Conservation (phyloP, 2,329 filamentous ascomycete genomes). For the Aquanectria penicillioides region DNA sequence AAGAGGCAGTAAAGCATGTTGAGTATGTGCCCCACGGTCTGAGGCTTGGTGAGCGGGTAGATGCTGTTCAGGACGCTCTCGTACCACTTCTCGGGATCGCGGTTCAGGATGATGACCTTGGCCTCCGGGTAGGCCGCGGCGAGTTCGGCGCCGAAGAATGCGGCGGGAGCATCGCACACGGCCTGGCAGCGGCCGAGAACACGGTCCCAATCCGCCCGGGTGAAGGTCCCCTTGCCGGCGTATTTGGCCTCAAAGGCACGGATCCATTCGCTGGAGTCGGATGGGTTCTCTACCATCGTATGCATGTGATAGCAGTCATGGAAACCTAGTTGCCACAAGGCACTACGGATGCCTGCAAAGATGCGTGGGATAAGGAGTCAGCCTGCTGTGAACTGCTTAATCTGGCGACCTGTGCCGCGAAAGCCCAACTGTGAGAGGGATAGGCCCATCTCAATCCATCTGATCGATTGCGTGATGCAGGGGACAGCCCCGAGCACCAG, state of each 20-base stretch:
- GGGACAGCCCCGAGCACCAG: background rate
- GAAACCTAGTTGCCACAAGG: slow-evolving; percentile 49
- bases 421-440: background rate
- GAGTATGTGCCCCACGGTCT: slow-evolving; percentile 37
- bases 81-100: slow-evolving; percentile 51
- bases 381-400: background rate
- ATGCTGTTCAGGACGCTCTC: slow-evolving; percentile 41
- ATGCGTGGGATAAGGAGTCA: slow-evolving; percentile 20
- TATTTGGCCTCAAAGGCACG: slow-evolving; percentile 47
- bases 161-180: slow-evolving; percentile 65
- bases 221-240: slow-evolving; percentile 42
- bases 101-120: slow-evolving; percentile 52
- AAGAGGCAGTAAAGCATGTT: slow-evolving; percentile 43
- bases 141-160: slow-evolving; percentile 57
- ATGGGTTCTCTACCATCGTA: slow-evolving; percentile 39
- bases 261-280: slow-evolving; percentile 43
- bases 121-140: slow-evolving; percentile 48
- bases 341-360: slow-evolving; percentile 45
- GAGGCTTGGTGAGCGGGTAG: slow-evolving; percentile 42
- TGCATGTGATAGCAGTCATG: slow-evolving; percentile 51
- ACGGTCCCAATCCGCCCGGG: slow-evolving; percentile 56
- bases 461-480: slow-evolving; percentile 19
- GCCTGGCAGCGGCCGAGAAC: slow-evolving; percentile 59
- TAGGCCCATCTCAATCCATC: slow-evolving; percentile 1
- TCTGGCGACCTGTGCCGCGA: no score